Percentiles rank a stretch among this genome's conserved stretches.
Evolutionary conservation across 176 grass and related monocot species (phyloP).

Genomic region (Lolium perenne): DNA sequence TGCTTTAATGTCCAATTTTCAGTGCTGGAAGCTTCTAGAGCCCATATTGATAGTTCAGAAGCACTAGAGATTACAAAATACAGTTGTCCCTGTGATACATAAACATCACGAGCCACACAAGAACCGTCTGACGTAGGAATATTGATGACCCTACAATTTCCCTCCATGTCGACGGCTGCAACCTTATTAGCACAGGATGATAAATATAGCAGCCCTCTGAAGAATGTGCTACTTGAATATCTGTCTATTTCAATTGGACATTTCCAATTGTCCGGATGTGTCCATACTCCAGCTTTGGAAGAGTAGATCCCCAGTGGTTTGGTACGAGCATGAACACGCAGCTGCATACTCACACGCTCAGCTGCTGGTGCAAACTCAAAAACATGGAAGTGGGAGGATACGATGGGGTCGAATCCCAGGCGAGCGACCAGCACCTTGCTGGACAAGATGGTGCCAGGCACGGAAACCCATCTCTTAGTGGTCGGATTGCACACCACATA

Average conservation of each 20-base stretch:
- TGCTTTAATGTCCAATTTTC: neutral
- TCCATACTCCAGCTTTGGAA: neutral
- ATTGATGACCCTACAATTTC: neutral
- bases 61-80: neutral
- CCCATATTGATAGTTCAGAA: neutral
- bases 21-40: neutral
- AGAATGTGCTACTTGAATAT: neutral
- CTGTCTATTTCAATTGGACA: neutral
- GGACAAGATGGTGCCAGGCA: neutral
- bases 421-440: neutral
- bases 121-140: neutral
- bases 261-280: neutral
- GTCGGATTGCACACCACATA: constrained; percentile 14
- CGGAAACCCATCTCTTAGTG: neutral
- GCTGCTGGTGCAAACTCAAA: neutral
- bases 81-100: neutral
- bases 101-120: neutral
- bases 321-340: too few species aligned
- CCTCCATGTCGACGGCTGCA: neutral
- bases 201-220: neutral
- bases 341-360: neutral
- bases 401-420: neutral
- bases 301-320: neutral
- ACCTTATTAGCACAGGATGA: neutral
- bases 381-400: neutral